These are phyloP conservation scores for Basidiobolus meristosporus DNA, from an alignment of 371 early-diverging fungal species.

Conservation along the genomic window DNA sequence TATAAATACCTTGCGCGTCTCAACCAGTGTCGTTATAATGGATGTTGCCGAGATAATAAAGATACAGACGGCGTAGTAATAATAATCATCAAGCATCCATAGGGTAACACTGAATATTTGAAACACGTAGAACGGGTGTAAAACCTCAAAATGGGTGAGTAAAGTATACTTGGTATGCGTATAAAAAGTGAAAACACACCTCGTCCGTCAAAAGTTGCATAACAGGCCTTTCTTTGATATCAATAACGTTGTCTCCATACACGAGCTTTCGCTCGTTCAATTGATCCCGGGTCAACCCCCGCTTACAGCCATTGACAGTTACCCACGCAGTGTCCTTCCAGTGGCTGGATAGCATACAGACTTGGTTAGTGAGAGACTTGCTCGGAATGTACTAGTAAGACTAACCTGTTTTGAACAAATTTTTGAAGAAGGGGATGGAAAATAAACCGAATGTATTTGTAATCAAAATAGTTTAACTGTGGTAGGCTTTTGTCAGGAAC, in stretches of 20 bases:
- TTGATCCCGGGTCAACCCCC: slow-evolving; percentile 29
- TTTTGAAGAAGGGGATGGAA: slow-evolving; percentile 53
- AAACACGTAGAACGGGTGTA: slow-evolving; percentile 91
- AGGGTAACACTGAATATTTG: slow-evolving; percentile 77
- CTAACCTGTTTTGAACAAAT: too few relatives aligned
- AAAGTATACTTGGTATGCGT: too few relatives aligned
- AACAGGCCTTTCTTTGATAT: slow-evolving; percentile 61
- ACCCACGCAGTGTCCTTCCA: slow-evolving; percentile 67
- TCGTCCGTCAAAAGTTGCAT: slow-evolving; percentile 66
- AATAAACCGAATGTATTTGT: slow-evolving; percentile 69
- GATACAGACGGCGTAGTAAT: slow-evolving; percentile 87
- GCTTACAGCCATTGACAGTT: slow-evolving; percentile 16
- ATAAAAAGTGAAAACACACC: slow-evolving; percentile 11
- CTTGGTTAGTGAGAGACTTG: too few relatives aligned
- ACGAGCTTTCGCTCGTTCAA: slow-evolving; percentile 37
- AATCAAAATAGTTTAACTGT: slow-evolving; percentile 43
- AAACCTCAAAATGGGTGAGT: slow-evolving; percentile 16
- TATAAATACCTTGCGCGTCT: too few relatives aligned
- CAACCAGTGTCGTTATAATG: slow-evolving; percentile 57
- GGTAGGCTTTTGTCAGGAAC: too few relatives aligned
- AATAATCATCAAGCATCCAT: slow-evolving; percentile 88
- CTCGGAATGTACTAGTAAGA: too few relatives aligned
- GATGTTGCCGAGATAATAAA: slow-evolving; percentile 63
- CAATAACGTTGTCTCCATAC: slow-evolving; percentile 73
- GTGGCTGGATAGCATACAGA: slow-evolving; percentile 18